Evolutionary conservation across 352 stramenopile genomes (phyloP), one percentile per base, ranked within the genome.

Genomic region (Saprolegnia parasitica): DNA sequence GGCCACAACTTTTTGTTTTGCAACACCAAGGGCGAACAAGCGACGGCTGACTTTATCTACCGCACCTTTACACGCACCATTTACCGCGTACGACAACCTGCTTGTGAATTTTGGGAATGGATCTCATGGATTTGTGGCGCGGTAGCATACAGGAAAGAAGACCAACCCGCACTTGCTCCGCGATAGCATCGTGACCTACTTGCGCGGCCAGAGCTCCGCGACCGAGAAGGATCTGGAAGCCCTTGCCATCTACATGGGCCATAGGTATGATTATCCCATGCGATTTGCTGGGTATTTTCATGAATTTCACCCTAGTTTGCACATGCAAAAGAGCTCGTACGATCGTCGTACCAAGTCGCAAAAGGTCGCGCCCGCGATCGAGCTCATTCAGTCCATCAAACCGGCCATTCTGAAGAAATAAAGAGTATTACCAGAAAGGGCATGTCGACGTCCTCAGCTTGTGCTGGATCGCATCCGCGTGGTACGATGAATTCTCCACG

Each of bases 141-240:
- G 56, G 2, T 79, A 84, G 61, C 78, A 85, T 56, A 82, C 80
- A 42, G 78, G 81, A 55, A 86, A 85, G 63, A 81, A 78, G 40
- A 86, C 78, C 15, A 90, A 90, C 71, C 82, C 80, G 4, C 82
- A 90, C 68, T 72, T 90, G 39, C 71, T 90, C 23, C 64, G 82
- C 37, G 81, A 88, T 56, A 88, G 86, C 72, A 83, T 88, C 67
- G 80, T 90, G 0, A 90, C 81, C 0, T 81, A 90, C 67, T 78
- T 90, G 5, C 70, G 82, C 29, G 75, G 80, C 37, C 76, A 77
- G 70, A 72, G 74, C 26, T 71, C 81, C 61, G 79, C 77, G 6
- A 78, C 70, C 15, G 79, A 86, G 52, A 84, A 85, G 71, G 76
- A 80, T 68, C 67, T 87, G 21, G 79, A 90, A 64, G 80, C 80